These are phyloP conservation scores for Hortiboletus campestris DNA, from an alignment of 768 basidiomycete genomes.

Conservation along the genomic window DNA sequence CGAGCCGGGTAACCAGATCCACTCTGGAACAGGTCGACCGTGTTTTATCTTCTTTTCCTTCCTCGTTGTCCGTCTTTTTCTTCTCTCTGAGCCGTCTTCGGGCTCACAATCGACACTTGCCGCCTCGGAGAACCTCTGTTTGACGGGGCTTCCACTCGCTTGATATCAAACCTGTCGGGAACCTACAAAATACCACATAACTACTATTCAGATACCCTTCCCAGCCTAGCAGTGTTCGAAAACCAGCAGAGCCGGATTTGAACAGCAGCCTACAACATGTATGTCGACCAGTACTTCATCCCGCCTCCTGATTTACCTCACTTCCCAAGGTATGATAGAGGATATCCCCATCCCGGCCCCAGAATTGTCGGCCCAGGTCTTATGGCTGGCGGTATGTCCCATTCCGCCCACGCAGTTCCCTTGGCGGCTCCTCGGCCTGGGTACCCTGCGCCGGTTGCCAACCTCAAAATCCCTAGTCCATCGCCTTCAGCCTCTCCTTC, in stretches of 20 bases:
- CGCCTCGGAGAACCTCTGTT: slow-evolving; percentile 20
- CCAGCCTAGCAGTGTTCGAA: slow-evolving; percentile 34
- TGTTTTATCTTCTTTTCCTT: slow-evolving; percentile 1
- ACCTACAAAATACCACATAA: slow-evolving; percentile 1
- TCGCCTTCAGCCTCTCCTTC: slow-evolving; percentile 39
- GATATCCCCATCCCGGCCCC: slow-evolving; percentile 51
- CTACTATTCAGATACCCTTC: slow-evolving; percentile 28
- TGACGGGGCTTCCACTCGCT: slow-evolving; percentile 31
- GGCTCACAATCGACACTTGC: slow-evolving; percentile 16
- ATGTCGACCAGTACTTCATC: slow-evolving; percentile 30
- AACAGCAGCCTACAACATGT: slow-evolving; percentile 69
- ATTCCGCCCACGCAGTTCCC: slow-evolving; percentile 35
- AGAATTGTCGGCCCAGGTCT: slow-evolving; percentile 51
- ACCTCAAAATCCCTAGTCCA: slow-evolving; percentile 56
- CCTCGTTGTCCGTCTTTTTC: slow-evolving; percentile 1
- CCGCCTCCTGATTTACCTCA: slow-evolving; percentile 6
- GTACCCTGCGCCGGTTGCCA: slow-evolving; percentile 68
- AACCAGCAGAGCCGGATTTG: slow-evolving; percentile 47
- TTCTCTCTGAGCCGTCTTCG: slow-evolving; percentile 3
- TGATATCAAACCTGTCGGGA: slow-evolving; percentile 13
- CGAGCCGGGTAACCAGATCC: slow-evolving; percentile 19
- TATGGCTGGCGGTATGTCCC: slow-evolving; percentile 37
- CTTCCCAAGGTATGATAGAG: slow-evolving; percentile 55
- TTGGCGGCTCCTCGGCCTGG: slow-evolving; percentile 74
- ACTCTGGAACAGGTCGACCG: not conserved